Evolutionary conservation across 345 rosid genomes (phyloP), one percentile per base, ranked within the genome.

Genomic region (Populus nigra): DNA sequence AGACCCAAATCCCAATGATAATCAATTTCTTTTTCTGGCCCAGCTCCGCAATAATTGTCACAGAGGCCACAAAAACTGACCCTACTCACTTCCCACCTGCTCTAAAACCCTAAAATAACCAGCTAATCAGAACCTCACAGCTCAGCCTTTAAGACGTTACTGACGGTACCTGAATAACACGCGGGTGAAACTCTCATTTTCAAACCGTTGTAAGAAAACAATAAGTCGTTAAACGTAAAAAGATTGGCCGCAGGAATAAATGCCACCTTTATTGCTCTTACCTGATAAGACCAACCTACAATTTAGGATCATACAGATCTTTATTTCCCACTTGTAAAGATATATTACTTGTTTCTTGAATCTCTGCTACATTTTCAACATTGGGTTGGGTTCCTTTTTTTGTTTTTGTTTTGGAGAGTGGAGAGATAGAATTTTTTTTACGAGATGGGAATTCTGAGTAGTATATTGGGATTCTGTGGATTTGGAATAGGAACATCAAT

Each of bases 401-500:
- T 67, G n/a, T 43, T 71, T 23, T 18, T 41, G 2, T 70, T 53
- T 63, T 45, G 47, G 69, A 81, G 11, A 50, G 33, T 11, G 27
- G 38, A 9, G 31, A 25, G 29, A 5, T 57, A 45, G 67, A 25
- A 33, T 23, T 25, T 65, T 23, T 10, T 78, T 53, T 49, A 3
- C 47, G 78, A 84, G 53, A 92, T 92, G 97, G 94, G 97, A 72
- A 16, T 92, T n/a, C 25, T 91, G 45, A 87, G 97, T 74, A 78
- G 86, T 61, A 59, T 95, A 66, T 78, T 92, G 77, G 93, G 94
- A 55, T 76, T 87, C 70, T 72, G 77, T 73, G 98, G 99, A 65
- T 92, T 93, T 50, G 98, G 98, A 22, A 66, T 93, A 49, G 99
- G 98, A 73, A 91, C 93, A 70, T 88, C 94, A 33, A 66, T 90